Conservation (phyloP, 805 yeast species). For the Metschnikowia drakensbergensis region DNA sequence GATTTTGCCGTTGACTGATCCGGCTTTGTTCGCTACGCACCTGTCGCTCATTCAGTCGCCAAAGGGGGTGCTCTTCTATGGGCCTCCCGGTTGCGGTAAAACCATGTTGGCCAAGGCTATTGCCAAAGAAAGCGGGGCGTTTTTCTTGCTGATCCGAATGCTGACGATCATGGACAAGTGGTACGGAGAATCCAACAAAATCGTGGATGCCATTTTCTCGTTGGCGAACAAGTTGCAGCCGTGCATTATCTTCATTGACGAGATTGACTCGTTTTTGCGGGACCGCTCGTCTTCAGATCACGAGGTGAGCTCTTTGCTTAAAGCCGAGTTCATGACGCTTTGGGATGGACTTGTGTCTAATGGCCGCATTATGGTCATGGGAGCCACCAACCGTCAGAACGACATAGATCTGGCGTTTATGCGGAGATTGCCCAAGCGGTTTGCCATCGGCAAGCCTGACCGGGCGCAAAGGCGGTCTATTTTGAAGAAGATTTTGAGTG, state of each 20-base stretch:
- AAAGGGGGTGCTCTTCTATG: slow-evolving; percentile 86
- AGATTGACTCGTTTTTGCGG: slow-evolving; percentile 89
- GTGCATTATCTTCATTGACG: slow-evolving; percentile 92
- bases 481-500: slow-evolving; percentile 61
- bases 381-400: slow-evolving; percentile 89
- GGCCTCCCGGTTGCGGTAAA: slow-evolving; percentile 98
- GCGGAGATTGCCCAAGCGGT: slow-evolving; percentile 89
- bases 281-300: slow-evolving; percentile 83
- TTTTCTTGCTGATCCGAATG: slow-evolving; percentile 86
- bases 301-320: slow-evolving; percentile 90
- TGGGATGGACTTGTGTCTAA: slow-evolving; percentile 89
- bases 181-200: slow-evolving; percentile 95
- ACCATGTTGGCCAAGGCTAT: slow-evolving; percentile 96
- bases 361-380: slow-evolving; percentile 82
- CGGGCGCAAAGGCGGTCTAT: slow-evolving; percentile 65
- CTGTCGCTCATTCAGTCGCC: slow-evolving; percentile 79
- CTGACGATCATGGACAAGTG: slow-evolving; percentile 94
- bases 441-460: slow-evolving; percentile 72
- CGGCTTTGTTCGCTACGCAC: slow-evolving; percentile 68
- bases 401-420: slow-evolving; percentile 92
- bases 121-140: slow-evolving; percentile 89
- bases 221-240: slow-evolving; percentile 88
- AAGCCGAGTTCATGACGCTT: slow-evolving; percentile 95
- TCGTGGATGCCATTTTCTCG: slow-evolving; percentile 88
- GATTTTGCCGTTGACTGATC: slow-evolving; percentile 73